These are phyloP conservation scores for Aspergillus neotritici DNA, from an alignment of 2,329 filamentous ascomycete species.

Conservation along the genomic window DNA sequence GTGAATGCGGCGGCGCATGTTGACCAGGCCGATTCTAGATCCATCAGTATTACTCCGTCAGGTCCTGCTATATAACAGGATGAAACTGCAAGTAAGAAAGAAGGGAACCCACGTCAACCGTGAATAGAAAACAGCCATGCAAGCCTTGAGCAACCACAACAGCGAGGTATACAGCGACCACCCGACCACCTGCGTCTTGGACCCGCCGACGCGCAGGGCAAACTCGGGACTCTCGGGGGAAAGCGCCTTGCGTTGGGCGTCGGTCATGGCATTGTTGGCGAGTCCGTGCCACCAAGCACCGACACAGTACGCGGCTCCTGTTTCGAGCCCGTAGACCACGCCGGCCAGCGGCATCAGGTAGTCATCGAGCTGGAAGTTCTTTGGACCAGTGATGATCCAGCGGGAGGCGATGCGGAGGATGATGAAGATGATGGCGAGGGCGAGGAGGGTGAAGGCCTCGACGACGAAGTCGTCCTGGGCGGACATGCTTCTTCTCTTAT, in stretches of 20 bases:
- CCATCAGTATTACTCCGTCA: background rate
- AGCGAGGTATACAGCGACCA: slow-evolving; percentile 52
- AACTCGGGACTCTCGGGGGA: slow-evolving; percentile 42
- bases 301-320: slow-evolving; percentile 46
- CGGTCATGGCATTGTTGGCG: slow-evolving; percentile 55
- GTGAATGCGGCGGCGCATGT: slow-evolving; percentile 43
- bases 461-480: slow-evolving; percentile 32
- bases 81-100: too few relatives aligned
- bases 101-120: slow-evolving; percentile 43
- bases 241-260: slow-evolving; percentile 44
- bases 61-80: too few relatives aligned
- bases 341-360: slow-evolving; percentile 54
- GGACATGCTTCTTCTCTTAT: slow-evolving; percentile 4
- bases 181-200: slow-evolving; percentile 49
- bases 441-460: slow-evolving; percentile 49
- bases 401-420: slow-evolving; percentile 48
- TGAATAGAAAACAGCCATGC: slow-evolving; percentile 53
- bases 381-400: slow-evolving; percentile 44
- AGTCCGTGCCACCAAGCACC: slow-evolving; percentile 47
- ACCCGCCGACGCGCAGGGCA: slow-evolving; percentile 47
- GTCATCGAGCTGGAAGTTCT: slow-evolving; percentile 53
- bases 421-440: slow-evolving; percentile 47
- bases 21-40: slow-evolving; percentile 34
- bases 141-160: slow-evolving; percentile 50
- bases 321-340: slow-evolving; percentile 48